Evolutionary conservation across 2,329 filamentous ascomycete genomes (phyloP), one percentile per base, ranked within the genome.

Genomic region (Elsinoe perseae): DNA sequence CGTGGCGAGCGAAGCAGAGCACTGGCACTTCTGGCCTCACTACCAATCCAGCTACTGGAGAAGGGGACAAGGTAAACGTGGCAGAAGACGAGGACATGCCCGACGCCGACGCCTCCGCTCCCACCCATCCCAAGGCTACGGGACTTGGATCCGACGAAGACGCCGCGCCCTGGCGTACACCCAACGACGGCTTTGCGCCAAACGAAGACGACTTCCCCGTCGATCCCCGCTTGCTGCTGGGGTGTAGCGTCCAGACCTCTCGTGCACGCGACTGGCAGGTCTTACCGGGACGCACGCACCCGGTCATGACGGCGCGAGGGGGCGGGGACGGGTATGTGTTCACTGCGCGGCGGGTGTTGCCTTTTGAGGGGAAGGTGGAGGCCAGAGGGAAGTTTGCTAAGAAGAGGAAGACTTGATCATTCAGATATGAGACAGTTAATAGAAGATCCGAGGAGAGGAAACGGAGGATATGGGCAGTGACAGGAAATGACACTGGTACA

Each of bases 241-340:
- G 85, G 0, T 84, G 89, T 0, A 82, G 80, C 10, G 77, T 98
- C 54, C 91, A 97, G 73, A 93, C 85, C 2, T 87, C 85, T 48
- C 79, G 89, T 12, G 84, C 87, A 4, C 79, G 87, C 60, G 78
- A 82, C 54, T 97, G 89, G 88, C 93, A 98, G 74, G 91, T 96
- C 1, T 71, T 98, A 46, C 93, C 93, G 0, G 88, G 89, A 0
- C 77, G 93, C 55, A 97, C 93, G 54, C 93, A 98, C 73, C 93
- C 93, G 5, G 72, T 95, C 56, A 98, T 98, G 93, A 95, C 88
- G 58, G 84, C 84, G 34, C 80, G 81, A 38, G 93, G 93, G 18
- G 92, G 92, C 0, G 83, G 89, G 0, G 92, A 97, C 66, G 93
- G 93, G 0, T 98, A 89, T 69, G 69, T 98, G 2, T 90, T 97